Conservation (phyloP, 129 eudicot genomes). For the Tagetes patula region DNA sequence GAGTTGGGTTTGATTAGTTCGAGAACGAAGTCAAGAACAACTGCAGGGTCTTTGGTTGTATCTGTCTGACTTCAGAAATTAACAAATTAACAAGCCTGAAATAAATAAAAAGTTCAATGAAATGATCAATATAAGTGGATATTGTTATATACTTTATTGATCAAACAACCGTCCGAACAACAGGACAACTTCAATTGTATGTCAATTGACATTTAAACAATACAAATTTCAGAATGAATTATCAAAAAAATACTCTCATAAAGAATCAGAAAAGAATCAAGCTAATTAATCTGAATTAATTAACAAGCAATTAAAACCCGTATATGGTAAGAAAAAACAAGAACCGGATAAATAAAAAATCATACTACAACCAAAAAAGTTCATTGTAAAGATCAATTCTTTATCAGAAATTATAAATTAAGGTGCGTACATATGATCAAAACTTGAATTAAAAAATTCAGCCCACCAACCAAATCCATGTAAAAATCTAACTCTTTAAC, state of each 20-base stretch:
- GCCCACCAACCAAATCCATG: constrained; percentile 26
- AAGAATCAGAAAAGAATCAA: not conserved
- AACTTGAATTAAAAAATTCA: not conserved
- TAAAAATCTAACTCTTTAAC: constrained; percentile 34
- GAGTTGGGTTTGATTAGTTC: constrained; percentile 6
- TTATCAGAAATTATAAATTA: constrained; percentile 5
- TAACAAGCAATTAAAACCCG: not conserved
- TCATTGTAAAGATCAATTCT: not conserved
- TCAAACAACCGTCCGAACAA: constrained; percentile 16
- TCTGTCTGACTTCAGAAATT: constrained; percentile 2
- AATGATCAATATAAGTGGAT: not conserved
- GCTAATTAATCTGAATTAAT: constrained; percentile 7
- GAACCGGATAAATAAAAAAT: too few relatives aligned
- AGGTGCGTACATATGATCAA: constrained; percentile 13
- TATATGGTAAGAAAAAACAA: not conserved
- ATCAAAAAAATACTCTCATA: not conserved
- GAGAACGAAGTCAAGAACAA: not conserved
- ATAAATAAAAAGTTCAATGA: not conserved
- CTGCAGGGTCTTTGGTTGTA: not conserved
- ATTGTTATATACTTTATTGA: not conserved
- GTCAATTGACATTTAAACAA: not conserved
- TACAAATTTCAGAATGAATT: too few relatives aligned
- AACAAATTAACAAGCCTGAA: constrained; percentile 20
- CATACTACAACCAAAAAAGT: too few relatives aligned
- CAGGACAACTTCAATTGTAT: not conserved